Evolutionary conservation across 2,329 filamentous ascomycete species (phyloP), one percentile per base, ranked within the genome.

Genomic region (Talaromyces rugulosus): DNA sequence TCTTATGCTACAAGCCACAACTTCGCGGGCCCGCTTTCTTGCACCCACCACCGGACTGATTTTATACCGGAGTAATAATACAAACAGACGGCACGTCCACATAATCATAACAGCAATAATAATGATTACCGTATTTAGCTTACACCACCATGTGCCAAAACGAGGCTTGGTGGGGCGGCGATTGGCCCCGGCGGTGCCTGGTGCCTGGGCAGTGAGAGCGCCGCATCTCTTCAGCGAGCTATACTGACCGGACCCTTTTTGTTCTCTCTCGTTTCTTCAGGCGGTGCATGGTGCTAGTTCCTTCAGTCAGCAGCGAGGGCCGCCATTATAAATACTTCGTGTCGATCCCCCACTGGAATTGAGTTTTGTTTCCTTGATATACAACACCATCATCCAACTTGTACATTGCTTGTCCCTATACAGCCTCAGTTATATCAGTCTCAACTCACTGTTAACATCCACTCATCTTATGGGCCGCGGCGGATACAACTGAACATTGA

Each of bases 391-490:
- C 44, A 47, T 27, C 7, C 18, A 23, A 27, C 18, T 27, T 11
- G 23, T 47, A 47, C 36, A 40, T 8, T n/a, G n/a, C 16, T 40
- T 40, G 14, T 47, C 44, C 23, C n/a, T 47, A 23, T 47, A 47
- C 42, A 50, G 12, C 44, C 8, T 16, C 44, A 14, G 44, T 9
- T 28, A n/a, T 27, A 27, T 9, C 18, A 12, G 5, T 23, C 23
- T 9, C 28, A 4, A 18, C 34, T 36, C 14, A 36, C 34, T 14
- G 34, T 36, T 36, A 14, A 40, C n/a, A 40, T 8, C 8, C 36
- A n/a, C 36, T n/a, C 44, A 68, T 66, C 58, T 63, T 61, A 68
- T 69, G 53, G 69, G 71, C 61, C 69, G 70, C 56, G 70, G 69
- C 58, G 69, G 71, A 58, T 73, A 73, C 66, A 73, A 72, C 64